Conservation (phyloP, 805 yeast species). For the Candida nonsorbophila region DNA sequence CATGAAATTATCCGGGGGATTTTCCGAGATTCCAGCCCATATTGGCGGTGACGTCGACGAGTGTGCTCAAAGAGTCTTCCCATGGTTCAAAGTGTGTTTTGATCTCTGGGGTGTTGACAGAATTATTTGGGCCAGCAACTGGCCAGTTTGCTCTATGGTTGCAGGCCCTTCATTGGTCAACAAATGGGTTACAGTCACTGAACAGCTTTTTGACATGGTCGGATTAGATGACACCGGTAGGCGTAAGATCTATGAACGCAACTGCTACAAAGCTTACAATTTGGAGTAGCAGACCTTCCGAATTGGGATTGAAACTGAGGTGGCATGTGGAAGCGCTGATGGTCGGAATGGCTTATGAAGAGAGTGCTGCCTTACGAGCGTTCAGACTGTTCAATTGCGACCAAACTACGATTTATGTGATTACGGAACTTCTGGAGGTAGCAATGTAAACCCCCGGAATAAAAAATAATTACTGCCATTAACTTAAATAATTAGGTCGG, state of each 20-base stretch:
- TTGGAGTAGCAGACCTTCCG: no score
- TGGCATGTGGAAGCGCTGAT: no score
- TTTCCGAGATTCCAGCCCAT: conserved; percentile 28
- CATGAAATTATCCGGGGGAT: conserved; percentile 38
- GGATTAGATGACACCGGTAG: conserved; percentile 6
- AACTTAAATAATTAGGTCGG: no score
- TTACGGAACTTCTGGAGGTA: no score
- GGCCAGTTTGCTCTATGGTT: conserved; percentile 37
- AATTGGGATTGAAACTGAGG: no score
- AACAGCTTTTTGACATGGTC: conserved; percentile 11
- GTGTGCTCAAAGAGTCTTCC: conserved; percentile 15
- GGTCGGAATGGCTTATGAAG: no score
- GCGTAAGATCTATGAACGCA: conserved; percentile 12
- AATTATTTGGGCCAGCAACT: conserved; percentile 40
- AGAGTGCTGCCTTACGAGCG: no score
- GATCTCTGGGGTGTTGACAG: conserved; percentile 24
- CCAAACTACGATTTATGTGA: no score
- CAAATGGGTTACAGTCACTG: conserved; percentile 18
- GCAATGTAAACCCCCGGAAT: no score
- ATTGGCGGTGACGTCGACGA: conserved; percentile 7
- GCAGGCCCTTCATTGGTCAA: conserved; percentile 9
- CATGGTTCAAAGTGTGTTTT: conserved; percentile 25
- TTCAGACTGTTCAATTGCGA: no score
- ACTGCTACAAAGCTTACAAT: conserved; percentile 15
- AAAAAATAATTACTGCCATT: no score